These are phyloP conservation scores for Aspergillus saccharolyticus DNA, from an alignment of 495 filamentous ascomycete genomes.

Conservation along the genomic window DNA sequence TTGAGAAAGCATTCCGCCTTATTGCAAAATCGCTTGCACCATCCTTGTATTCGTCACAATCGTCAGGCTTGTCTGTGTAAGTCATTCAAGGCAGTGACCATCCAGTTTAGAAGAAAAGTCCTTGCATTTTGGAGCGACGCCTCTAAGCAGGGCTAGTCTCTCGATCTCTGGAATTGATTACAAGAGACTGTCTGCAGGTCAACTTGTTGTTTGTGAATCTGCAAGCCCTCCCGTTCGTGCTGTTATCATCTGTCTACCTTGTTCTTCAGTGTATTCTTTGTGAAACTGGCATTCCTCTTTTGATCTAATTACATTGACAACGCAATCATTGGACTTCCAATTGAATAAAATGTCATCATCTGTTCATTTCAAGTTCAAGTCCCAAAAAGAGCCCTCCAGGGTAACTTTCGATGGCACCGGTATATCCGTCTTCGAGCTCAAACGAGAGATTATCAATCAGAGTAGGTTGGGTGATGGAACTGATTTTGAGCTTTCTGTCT, in stretches of 20 bases:
- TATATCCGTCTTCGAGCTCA: slow-evolving; percentile 97
- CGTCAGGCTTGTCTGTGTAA: slow-evolving; percentile 35
- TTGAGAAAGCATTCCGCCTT: slow-evolving; percentile 13
- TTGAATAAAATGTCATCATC: slow-evolving; percentile 83
- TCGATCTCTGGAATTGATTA: slow-evolving; percentile 19
- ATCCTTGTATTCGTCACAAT: slow-evolving; percentile 30
- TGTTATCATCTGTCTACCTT: slow-evolving; percentile 18
- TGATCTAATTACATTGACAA: slow-evolving; percentile 31
- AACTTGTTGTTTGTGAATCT: slow-evolving; percentile 16
- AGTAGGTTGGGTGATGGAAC: slow-evolving; percentile 93
- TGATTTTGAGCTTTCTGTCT: slow-evolving; percentile 94
- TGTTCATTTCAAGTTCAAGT: slow-evolving; percentile 99
- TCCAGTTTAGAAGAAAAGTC: slow-evolving; percentile 29
- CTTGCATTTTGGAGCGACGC: slow-evolving; percentile 24
- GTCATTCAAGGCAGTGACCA: slow-evolving; percentile 24
- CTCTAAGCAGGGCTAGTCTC: slow-evolving; percentile 29
- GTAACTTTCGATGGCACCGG: slow-evolving; percentile 97
- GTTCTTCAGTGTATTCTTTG: slow-evolving; percentile 27
- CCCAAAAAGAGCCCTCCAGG: slow-evolving; percentile 87
- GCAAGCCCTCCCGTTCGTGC: slow-evolving; percentile 11
- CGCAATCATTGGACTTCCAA: slow-evolving; percentile 37
- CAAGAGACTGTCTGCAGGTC: slow-evolving; percentile 12
- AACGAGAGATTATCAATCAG: slow-evolving; percentile 93
- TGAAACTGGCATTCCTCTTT: slow-evolving; percentile 29
- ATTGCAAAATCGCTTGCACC: slow-evolving; percentile 15